Percentiles rank a stretch among this genome's conserved stretches.
Conservation (phyloP, 495 filamentous ascomycete species). For the Tuber borchii region DNA sequence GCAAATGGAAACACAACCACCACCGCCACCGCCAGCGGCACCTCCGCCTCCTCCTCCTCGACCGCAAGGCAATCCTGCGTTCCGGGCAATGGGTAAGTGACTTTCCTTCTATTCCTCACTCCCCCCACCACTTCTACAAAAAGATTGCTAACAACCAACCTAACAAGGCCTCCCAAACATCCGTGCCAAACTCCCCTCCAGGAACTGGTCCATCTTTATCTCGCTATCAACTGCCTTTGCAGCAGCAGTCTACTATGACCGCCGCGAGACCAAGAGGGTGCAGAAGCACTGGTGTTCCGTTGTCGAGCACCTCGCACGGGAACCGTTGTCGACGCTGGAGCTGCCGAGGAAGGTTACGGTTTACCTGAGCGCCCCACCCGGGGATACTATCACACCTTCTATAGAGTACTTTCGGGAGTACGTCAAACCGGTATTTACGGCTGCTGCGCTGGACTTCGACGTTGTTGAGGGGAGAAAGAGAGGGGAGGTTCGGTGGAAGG, state of each 20-base stretch:
- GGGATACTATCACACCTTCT: conserved; percentile 57
- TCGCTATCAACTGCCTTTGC: conserved; percentile 69
- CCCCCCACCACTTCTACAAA: neutral
- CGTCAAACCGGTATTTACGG: conserved; percentile 84
- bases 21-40: neutral
- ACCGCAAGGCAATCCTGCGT: conserved; percentile 30
- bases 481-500: conserved; percentile 73
- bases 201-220: conserved; percentile 96
- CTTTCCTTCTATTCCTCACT: neutral
- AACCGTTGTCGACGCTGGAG: conserved; percentile 59
- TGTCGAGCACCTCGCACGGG: conserved; percentile 78
- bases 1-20: conserved; percentile 3
- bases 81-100: conserved; percentile 27
- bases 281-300: conserved; percentile 80
- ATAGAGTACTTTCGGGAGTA: conserved; percentile 95
- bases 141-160: conserved; percentile 11
- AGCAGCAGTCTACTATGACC: conserved; percentile 77
- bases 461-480: conserved; percentile 85
- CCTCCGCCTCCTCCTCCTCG: conserved; percentile 17
- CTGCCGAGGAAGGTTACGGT: conserved; percentile 83
- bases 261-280: conserved; percentile 71
- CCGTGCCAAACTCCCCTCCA: conserved; percentile 78
- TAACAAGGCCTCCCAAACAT: conserved; percentile 65
- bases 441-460: conserved; percentile 87
- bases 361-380: conserved; percentile 76